phyloP scores from a whole-genome alignment of 1,139 yeast genomes.

The Sugiyamaella grinbergsii region DNA sequence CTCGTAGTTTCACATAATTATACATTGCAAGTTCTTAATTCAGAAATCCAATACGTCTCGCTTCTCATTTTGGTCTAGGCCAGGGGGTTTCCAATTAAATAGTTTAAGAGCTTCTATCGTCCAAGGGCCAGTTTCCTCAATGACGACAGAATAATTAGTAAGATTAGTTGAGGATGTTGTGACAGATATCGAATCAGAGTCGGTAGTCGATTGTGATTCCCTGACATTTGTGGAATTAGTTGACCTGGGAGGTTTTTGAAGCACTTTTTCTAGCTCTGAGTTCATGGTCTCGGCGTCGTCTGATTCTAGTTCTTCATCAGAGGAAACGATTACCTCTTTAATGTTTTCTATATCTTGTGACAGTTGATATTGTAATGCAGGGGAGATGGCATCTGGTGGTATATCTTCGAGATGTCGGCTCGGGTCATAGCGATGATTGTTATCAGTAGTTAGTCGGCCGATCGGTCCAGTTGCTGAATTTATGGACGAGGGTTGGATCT shows the following conservation, averaged over 20 bases:
- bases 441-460: too few species aligned
- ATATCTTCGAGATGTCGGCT: not conserved
- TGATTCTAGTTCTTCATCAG: constrained; percentile 10
- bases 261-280: not conserved
- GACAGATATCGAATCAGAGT: not conserved
- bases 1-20: not conserved
- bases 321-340: not conserved
- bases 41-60: not conserved
- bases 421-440: not conserved
- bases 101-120: constrained; percentile 26
- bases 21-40: not conserved
- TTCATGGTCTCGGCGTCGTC: not conserved
- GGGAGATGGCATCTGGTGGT: not conserved
- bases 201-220: not conserved
- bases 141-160: not conserved
- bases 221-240: not conserved
- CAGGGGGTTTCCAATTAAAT: constrained; percentile 26
- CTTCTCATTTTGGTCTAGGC: not conserved
- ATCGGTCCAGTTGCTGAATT: too few species aligned
- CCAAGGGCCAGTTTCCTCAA: constrained; percentile 25
- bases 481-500: too few species aligned
- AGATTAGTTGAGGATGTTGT: constrained; percentile 3
- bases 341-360: constrained; percentile 12
- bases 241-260: not conserved
- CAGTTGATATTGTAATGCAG: constrained; percentile 4